Evolutionary conservation across 352 stramenopile genomes (phyloP), one percentile per base, ranked within the genome.

Genomic region (Phytophthora sansomeana): DNA sequence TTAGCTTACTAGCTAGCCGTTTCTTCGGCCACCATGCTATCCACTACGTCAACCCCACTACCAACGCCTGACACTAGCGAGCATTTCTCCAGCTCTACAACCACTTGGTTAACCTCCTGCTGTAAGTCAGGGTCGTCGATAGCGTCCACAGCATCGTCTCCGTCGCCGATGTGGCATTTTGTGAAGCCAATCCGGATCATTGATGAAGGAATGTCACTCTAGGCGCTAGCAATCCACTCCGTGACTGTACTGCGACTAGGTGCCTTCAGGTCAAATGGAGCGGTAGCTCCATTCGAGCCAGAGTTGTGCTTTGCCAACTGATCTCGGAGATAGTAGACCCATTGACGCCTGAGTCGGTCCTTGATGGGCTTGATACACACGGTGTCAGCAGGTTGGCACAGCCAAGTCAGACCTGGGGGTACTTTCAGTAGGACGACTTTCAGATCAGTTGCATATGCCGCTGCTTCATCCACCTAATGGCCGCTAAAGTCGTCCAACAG

Each of bases 291-390:
- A 11, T 13, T 39, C 6, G 33, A 39, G 33, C 6, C 30, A 13
- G n/a, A 3, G 9, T 28, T 26, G 10, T 68, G 54, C 9, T n/a
- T 1, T 16, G 7, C 16, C 11, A 67, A 46, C 42, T 72, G 61
- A n/a, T 21, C 16, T 29, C 42, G 48, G 16, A 75, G 44, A 19
- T 51, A 19, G 9, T 43, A 21, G 5, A 75, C 29, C 46, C 63
- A 77, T 5, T 35, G 16, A 6, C 24, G 6, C 3, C 47, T 54
- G 6, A 77, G n/a, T 0, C 35, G 11, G 13, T 71, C 68, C 19
- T 74, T 81, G 6, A 73, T 9, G 1, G 48, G 41, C 26, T 75
- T 75, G 14, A 75, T 77, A 64, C 68, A 71, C 2, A 60, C 68
- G 0, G 54, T 38, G 21, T 78, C 60, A 6, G 46, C 64, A 5